Evolutionary conservation across 192 early-diverging fungal species (phyloP).

Genomic region (Coemansia sp.): DNA sequence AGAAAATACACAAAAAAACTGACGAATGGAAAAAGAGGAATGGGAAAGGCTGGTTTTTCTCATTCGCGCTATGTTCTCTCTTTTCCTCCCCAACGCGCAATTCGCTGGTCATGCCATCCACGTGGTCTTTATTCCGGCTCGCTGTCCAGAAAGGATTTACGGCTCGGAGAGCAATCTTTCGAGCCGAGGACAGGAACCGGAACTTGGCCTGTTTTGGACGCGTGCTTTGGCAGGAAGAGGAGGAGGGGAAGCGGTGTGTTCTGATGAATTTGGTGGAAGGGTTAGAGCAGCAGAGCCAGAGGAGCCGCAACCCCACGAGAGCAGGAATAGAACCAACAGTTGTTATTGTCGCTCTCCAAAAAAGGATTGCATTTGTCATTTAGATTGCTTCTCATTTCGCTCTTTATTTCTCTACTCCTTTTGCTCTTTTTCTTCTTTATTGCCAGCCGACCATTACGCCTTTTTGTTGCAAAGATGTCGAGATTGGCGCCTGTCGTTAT

Average conservation of each 20-base stretch:
- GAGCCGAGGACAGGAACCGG: too few species aligned
- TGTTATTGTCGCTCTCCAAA: not conserved
- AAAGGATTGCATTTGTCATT: not conserved
- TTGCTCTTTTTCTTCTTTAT: not conserved
- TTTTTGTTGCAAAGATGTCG: conserved; percentile 24
- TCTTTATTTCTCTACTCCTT: not conserved
- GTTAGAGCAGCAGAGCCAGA: not conserved
- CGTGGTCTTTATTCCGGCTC: not conserved
- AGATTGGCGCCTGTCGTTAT: conserved; percentile 82
- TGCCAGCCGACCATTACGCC: not conserved
- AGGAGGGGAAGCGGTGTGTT: too few species aligned
- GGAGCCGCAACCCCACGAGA: not conserved
- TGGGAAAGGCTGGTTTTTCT: not conserved
- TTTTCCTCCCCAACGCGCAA: not conserved
- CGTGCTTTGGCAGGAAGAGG: too few species aligned
- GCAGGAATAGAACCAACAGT: not conserved
- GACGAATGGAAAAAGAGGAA: conserved; percentile 16
- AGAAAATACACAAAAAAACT: conserved; percentile 5
- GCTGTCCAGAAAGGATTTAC: not conserved
- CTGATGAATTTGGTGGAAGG: too few species aligned
- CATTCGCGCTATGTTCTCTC: not conserved
- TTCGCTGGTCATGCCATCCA: conserved; percentile 8
- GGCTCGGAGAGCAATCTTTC: not conserved
- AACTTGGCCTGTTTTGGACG: too few species aligned
- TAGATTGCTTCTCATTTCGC: not conserved